Evolutionary conservation across 768 basidiomycete species (phyloP).

Genomic region (Boletus rex-veris): DNA sequence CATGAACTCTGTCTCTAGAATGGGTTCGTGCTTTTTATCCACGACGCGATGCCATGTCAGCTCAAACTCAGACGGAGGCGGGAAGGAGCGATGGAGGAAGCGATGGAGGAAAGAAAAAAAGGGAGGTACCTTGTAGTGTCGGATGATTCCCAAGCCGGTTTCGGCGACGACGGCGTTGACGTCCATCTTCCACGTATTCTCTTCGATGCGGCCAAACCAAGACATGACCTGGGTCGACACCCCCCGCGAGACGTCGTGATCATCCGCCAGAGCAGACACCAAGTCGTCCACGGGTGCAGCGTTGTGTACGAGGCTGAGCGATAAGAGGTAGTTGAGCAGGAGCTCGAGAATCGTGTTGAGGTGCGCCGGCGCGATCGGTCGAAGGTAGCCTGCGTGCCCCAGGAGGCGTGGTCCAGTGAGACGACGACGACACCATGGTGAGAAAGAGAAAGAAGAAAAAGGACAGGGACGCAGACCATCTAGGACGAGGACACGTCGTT

Average conservation of each 20-base stretch:
- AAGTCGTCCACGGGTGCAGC: slow-evolving; percentile 60
- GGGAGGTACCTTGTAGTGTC: slow-evolving; percentile 49
- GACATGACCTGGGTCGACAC: slow-evolving; percentile 68
- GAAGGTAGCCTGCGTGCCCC: slow-evolving; percentile 53
- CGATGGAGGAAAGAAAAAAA: neutral
- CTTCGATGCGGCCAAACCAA: slow-evolving; percentile 72
- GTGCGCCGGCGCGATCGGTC: slow-evolving; percentile 65
- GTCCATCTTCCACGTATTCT: slow-evolving; percentile 66
- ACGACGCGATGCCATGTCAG: neutral
- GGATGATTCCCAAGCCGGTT: slow-evolving; percentile 73
- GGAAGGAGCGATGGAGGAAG: neutral
- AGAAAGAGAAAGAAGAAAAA: neutral
- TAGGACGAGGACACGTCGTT: slow-evolving; percentile 69
- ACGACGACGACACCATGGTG: neutral
- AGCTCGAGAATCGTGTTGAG: slow-evolving; percentile 71
- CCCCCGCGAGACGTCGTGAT: slow-evolving; percentile 63
- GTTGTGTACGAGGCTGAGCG: slow-evolving; percentile 50
- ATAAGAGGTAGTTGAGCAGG: slow-evolving; percentile 70
- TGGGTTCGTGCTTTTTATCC: slow-evolving; percentile 50
- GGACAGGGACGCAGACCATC: slow-evolving; percentile 43
- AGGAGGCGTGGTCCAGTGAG: no score
- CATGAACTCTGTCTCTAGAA: slow-evolving; percentile 55
- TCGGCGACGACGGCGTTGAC: slow-evolving; percentile 60
- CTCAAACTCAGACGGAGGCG: neutral
- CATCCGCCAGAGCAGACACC: slow-evolving; percentile 56